Conservation (phyloP, 768 basidiomycete species). For the Termitomyces sp. region DNA sequence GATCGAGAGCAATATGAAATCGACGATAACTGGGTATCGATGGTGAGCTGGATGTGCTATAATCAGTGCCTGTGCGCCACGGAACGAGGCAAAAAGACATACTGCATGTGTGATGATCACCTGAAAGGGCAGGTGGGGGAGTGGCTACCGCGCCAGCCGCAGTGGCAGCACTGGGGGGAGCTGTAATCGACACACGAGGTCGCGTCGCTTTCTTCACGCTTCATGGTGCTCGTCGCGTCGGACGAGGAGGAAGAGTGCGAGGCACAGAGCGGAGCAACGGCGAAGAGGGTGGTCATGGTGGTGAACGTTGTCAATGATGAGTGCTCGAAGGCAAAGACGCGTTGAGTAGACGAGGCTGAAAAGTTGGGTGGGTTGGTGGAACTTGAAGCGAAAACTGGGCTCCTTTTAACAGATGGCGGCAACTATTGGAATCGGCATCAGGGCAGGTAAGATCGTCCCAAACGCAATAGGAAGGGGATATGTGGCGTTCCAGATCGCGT, state of each 20-base stretch:
- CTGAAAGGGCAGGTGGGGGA: constrained; percentile 65
- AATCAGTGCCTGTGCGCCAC: constrained; percentile 6
- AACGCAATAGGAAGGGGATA: constrained; percentile 20
- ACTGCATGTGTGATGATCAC: constrained; percentile 19
- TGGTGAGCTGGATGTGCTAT: neutral
- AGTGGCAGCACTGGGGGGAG: constrained; percentile 78
- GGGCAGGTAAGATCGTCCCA: constrained; percentile 20
- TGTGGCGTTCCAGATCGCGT: constrained; percentile 31
- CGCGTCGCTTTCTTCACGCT: constrained; percentile 17
- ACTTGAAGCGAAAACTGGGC: constrained; percentile 11
- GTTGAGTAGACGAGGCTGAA: constrained; percentile 10
- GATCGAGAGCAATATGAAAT: constrained; percentile 17
- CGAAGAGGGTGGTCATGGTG: constrained; percentile 13
- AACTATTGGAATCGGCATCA: constrained; percentile 21
- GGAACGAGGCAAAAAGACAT: constrained; percentile 2
- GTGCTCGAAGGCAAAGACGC: constrained; percentile 8
- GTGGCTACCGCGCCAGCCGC: constrained; percentile 63
- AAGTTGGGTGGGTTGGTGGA: constrained; percentile 16
- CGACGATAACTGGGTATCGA: constrained; percentile 13
- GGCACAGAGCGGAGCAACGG: constrained; percentile 8
- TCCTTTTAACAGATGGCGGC: constrained; percentile 29
- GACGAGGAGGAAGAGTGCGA: constrained; percentile 17
- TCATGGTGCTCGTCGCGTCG: constrained; percentile 7
- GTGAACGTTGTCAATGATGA: constrained; percentile 22
- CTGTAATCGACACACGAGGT: constrained; percentile 40